These are phyloP conservation scores for Psilocybe tampanensis DNA, from an alignment of 768 basidiomycete species.

Conservation along the genomic window DNA sequence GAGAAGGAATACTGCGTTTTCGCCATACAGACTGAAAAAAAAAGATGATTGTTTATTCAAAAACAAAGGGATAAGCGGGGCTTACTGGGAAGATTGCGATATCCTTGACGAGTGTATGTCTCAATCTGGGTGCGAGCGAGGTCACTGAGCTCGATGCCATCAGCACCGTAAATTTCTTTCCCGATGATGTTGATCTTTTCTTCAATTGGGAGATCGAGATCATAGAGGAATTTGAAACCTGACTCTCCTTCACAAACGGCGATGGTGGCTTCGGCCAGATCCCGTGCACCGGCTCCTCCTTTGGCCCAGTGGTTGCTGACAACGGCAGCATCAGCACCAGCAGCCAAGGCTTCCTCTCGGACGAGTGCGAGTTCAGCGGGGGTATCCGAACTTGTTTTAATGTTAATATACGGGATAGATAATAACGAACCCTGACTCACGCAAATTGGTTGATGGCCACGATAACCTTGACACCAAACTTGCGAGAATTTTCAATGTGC, in stretches of 20 bases:
- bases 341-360: slow-evolving; percentile 74
- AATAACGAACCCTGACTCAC: slow-evolving; percentile 47
- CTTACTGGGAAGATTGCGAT: slow-evolving; percentile 75
- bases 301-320: slow-evolving; percentile 98
- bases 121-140: slow-evolving; percentile 85
- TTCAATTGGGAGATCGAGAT: slow-evolving; percentile 78
- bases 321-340: slow-evolving; percentile 93
- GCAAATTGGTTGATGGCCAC: slow-evolving; percentile 95
- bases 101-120: slow-evolving; percentile 91
- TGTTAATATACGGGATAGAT: slow-evolving; percentile 1
- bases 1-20: slow-evolving; percentile 99
- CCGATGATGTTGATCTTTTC: slow-evolving; percentile 88
- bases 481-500: slow-evolving; percentile 93
- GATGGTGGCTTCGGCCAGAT: slow-evolving; percentile 92
- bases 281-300: slow-evolving; percentile 88
- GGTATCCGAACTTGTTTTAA: slow-evolving; percentile 72
- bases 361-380: slow-evolving; percentile 87
- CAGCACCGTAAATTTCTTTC: slow-evolving; percentile 92
- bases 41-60: slow-evolving; percentile 4
- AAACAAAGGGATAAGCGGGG: slow-evolving; percentile 4
- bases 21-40: slow-evolving; percentile 83
- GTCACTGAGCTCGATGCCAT: slow-evolving; percentile 86
- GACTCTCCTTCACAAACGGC: slow-evolving; percentile 81
- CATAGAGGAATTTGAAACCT: slow-evolving; percentile 92
- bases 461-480: slow-evolving; percentile 96